Base-by-base conservation (phyloP, 768 basidiomycete genomes). In the Boletales sp. region DNA sequence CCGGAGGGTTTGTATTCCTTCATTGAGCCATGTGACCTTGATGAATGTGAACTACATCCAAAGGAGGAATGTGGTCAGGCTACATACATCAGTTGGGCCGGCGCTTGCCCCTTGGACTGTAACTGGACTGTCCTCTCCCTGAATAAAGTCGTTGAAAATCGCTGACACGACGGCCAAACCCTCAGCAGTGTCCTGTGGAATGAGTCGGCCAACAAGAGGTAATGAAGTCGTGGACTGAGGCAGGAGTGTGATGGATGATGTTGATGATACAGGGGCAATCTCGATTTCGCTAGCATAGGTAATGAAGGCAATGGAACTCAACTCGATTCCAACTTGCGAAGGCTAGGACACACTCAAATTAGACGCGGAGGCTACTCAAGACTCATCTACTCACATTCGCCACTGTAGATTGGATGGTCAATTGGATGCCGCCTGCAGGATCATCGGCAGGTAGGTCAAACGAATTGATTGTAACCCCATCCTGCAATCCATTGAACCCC, bases 361-460 rank as follows among this genome's bases (percentile, higher is more conserved):
- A 64, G 37, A 49, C 15, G 34, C 11, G 39, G 36, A 41, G 40
- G 34, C 5, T 13, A 15, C 11, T 27, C 9, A 27, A 18, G 18
- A 21, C 12, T n/a, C 18, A 13, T 42, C 27, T n/a, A 59, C 79
- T 56, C 51, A 84, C 83, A 55, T 87, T 89, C 2, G 73, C 67
- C 3, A 81, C 69, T 10, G 73, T 75, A 0, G 86, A 79, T 46
- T 84, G 69, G 15, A 89, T 69, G 5, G 82, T 86, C 36, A 89
- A 69, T 58, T 79, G 79, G 46, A 89, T 82, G 12, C 87, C 86
- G 17, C 86, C 87, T 10, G 75, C 77, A 1, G 85, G 84, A 56
- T 88, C 86, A 58, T 89, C 75, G 11, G 74, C 71, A 0, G 87
- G 86, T 21, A 89, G 66, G 66, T 88, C 84, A 56, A 89, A 89